Percentiles rank a stretch among this genome's conserved stretches.
Conservation (phyloP, 2,329 filamentous ascomycete species). For the Ophiocordyceps camponoti-saundersi region DNA sequence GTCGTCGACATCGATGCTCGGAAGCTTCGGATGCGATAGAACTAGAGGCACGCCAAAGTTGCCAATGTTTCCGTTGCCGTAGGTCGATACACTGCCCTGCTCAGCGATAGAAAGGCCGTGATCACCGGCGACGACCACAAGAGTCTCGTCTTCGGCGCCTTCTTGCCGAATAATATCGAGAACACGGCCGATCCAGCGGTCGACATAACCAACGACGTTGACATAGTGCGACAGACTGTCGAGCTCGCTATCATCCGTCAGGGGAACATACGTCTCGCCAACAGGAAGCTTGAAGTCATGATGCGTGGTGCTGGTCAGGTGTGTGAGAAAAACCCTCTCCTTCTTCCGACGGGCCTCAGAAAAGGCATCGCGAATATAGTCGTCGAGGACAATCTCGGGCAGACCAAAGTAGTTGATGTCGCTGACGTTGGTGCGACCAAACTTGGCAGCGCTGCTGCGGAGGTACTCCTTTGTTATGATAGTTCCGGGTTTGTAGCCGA, state of each 20-base stretch:
- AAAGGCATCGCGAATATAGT: slow-evolving; percentile 15
- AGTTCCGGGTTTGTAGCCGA: slow-evolving; percentile 12
- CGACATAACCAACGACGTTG: slow-evolving; percentile 15
- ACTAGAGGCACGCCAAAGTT: slow-evolving; percentile 17
- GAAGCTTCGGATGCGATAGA: slow-evolving; percentile 16
- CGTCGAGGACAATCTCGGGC: slow-evolving; percentile 12
- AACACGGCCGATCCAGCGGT: slow-evolving; percentile 15
- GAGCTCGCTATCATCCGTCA: slow-evolving; percentile 8
- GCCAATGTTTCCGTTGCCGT: slow-evolving; percentile 15
- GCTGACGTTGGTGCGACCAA: slow-evolving; percentile 9
- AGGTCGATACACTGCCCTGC: slow-evolving; percentile 13
- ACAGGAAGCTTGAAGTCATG: slow-evolving; percentile 15
- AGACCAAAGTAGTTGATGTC: slow-evolving; percentile 18
- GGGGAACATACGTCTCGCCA: slow-evolving; percentile 9
- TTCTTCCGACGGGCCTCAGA: slow-evolving; percentile 11
- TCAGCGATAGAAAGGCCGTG: slow-evolving; percentile 16
- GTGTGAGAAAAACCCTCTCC: slow-evolving; percentile 15
- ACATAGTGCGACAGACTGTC: slow-evolving; percentile 15
- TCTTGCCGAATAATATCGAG: slow-evolving; percentile 13
- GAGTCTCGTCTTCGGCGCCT: slow-evolving; percentile 13
- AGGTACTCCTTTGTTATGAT: slow-evolving; percentile 13
- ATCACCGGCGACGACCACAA: slow-evolving; percentile 15
- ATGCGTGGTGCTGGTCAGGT: slow-evolving; percentile 18
- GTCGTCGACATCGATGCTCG: slow-evolving; percentile 13
- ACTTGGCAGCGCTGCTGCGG: slow-evolving; percentile 10